phyloP scores from a whole-genome alignment of 345 rosid genomes.

The Dovyalis caffra region DNA sequence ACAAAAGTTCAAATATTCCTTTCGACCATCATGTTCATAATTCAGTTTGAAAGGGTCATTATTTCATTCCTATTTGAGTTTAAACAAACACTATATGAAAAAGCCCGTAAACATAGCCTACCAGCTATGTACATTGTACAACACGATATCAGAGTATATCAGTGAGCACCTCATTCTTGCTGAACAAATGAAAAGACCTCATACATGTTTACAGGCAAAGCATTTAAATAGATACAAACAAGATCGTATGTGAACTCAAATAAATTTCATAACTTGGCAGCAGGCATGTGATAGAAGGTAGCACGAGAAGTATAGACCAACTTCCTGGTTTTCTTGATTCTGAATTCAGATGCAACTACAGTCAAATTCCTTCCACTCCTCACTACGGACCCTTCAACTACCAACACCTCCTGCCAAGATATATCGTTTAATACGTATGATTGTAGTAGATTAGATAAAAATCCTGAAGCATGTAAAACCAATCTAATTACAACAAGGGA shows the following conservation, averaged over 20 bases:
- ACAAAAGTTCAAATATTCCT: too few relatives aligned
- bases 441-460: neutral
- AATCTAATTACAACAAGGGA: neutral
- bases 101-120: neutral
- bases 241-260: neutral
- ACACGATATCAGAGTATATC: neutral
- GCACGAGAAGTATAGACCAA: slow-evolving; percentile 53
- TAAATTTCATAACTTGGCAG: slow-evolving; percentile 51
- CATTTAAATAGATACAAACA: neutral
- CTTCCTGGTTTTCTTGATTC: slow-evolving; percentile 48
- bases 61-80: neutral
- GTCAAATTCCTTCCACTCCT: slow-evolving; percentile 77
- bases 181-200: neutral
- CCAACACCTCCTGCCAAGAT: slow-evolving; percentile 43
- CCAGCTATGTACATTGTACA: neutral
- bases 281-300: slow-evolving; percentile 53
- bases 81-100: neutral
- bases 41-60: too few relatives aligned
- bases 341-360: slow-evolving; percentile 54
- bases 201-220: neutral
- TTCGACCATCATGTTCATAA: too few relatives aligned
- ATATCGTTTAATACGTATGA: too few relatives aligned
- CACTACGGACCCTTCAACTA: slow-evolving; percentile 55
- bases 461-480: neutral
- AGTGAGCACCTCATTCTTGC: neutral